These are phyloP conservation scores for Vicia sativa DNA, from an alignment of 306 rosid genomes.

Conservation along the genomic window DNA sequence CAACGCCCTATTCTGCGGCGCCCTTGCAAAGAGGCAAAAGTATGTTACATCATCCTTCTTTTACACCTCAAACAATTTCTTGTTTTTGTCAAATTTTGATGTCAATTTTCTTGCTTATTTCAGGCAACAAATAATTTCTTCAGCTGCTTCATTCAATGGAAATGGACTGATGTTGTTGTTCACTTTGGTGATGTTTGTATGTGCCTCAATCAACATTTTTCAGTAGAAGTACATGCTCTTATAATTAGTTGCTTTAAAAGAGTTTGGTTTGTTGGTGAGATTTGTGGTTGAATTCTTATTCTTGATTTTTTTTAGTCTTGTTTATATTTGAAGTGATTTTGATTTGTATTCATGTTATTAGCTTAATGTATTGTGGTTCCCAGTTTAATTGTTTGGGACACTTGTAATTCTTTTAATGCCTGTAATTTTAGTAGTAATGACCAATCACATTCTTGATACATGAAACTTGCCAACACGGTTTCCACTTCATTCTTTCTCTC, in stretches of 20 bases:
- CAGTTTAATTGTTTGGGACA: slow-evolving; percentile 50
- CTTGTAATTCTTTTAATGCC: slow-evolving; percentile 66
- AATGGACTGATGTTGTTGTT: slow-evolving; percentile 47
- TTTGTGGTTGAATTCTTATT: slow-evolving; percentile 54
- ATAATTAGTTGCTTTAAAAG: slow-evolving; percentile 31
- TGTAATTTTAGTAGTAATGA: slow-evolving; percentile 46
- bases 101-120: slow-evolving; percentile 2
- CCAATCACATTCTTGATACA: slow-evolving; percentile 52
- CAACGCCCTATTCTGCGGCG: slow-evolving; percentile 83
- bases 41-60: slow-evolving; percentile 41
- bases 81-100: slow-evolving; percentile 12
- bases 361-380: slow-evolving; percentile 41
- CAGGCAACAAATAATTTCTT: slow-evolving; percentile 74
- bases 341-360: slow-evolving; percentile 49
- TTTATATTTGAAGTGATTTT: slow-evolving; percentile 63
- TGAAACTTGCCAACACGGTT: slow-evolving; percentile 35
- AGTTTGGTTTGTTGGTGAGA: slow-evolving; percentile 48
- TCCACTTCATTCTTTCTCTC: neutral
- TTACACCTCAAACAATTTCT: no score
- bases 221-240: slow-evolving; percentile 36
- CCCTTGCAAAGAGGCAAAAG: slow-evolving; percentile 72
- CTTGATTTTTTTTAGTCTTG: slow-evolving; percentile 53
- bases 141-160: slow-evolving; percentile 45
- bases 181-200: slow-evolving; percentile 46
- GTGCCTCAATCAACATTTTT: slow-evolving; percentile 44